Base-by-base conservation (phyloP, 2,329 filamentous ascomycete genomes). In the Hyphodiscus sp. region DNA sequence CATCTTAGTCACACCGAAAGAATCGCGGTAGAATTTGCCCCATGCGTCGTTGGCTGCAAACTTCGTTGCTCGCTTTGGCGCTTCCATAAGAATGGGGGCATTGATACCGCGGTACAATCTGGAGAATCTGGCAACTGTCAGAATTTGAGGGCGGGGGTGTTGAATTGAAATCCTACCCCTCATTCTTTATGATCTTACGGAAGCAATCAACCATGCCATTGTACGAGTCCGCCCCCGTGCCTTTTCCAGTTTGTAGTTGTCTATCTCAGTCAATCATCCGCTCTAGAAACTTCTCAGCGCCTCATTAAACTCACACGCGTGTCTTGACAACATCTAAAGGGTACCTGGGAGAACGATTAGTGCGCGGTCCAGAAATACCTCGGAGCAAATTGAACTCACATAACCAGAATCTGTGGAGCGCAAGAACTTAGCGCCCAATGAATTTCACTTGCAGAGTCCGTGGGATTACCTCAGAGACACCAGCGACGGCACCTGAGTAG, bases 21-120 rank as follows among this genome's bases (percentile, higher is more conserved):
- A 70, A 63, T 87, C 86, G 69, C 91, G 88, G 78, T 95, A 99
- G 74, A 96, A 81, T 73, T 91, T 84, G 66, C 94, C 94, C 94
- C 94, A 99, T 71, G 92, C 89, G 71, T 99, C 94, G 74, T 99
- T 99, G 74, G 94, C 94, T 46, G 94, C 92, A 74, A 99, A 99
- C 74, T 99, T 99, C 76, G 90, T 97, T 44, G 92, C 92, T 75
- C 91, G 84, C 82, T 96, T 96, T 73, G 89, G 86, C 53, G 91
- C 91, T 74, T 97, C 92, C 92, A 99, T 99, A 63, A 97, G 81
- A 68, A 99, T 97, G 49, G 94, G 94, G 23, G 94, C 92, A 45
- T 82, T 85, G 72, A 99, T 99, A 68, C 94, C 94, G 63, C 94
- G 90, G 78, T 99, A 99, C 57, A 99, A 80, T 62, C 92, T 85